Evolutionary conservation across 1,284 basidiomycete genomes (phyloP).

Genomic region (Cryptococcus hybrid): DNA sequence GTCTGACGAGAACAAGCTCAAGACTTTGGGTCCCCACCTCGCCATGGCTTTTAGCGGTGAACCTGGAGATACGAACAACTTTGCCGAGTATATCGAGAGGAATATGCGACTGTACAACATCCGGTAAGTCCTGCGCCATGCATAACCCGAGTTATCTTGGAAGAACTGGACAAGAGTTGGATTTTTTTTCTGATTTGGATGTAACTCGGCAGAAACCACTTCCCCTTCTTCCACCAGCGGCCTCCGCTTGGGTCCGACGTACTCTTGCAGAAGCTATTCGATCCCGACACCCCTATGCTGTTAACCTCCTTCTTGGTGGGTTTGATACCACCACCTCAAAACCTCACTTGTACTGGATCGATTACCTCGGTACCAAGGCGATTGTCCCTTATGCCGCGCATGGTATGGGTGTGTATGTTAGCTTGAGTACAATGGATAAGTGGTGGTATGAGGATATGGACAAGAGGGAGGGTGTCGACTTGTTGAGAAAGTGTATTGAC

Average conservation of each 20-base stretch:
- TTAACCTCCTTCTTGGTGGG: constrained; percentile 90
- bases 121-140: constrained; percentile 55
- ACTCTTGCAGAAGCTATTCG: constrained; percentile 86
- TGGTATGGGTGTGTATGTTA: constrained; percentile 93
- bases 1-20: constrained; percentile 95
- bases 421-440: constrained; percentile 86
- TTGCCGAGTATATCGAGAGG: constrained; percentile 93
- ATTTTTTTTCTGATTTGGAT: background rate
- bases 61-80: constrained; percentile 95
- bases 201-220: constrained; percentile 29
- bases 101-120: constrained; percentile 97
- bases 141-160: constrained; percentile 3
- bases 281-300: constrained; percentile 81
- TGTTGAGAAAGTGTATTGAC: constrained; percentile 79
- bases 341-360: constrained; percentile 90
- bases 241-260: constrained; percentile 91
- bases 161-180: background rate
- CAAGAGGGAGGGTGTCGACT: constrained; percentile 75
- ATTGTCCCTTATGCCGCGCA: constrained; percentile 92
- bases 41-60: constrained; percentile 96
- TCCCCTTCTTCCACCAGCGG: constrained; percentile 83
- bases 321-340: constrained; percentile 66
- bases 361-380: constrained; percentile 87
- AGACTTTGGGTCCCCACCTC: constrained; percentile 82
- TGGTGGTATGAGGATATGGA: constrained; percentile 53